Evolutionary conservation across 2,329 filamentous ascomycete genomes (phyloP), one percentile per base, ranked within the genome.

Genomic region (Emergomyces orientalis): DNA sequence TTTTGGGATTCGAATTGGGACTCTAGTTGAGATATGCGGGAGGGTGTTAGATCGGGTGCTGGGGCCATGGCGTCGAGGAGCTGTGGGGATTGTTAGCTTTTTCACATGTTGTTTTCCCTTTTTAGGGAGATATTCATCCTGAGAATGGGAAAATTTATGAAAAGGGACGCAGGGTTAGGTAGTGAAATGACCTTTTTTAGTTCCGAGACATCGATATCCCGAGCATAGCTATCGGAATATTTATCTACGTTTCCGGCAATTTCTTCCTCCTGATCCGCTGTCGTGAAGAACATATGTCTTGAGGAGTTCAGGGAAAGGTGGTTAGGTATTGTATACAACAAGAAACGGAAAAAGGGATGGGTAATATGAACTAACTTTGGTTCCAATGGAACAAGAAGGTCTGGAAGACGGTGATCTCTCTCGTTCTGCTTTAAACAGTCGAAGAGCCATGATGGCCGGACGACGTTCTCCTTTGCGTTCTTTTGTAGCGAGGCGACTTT

Each of bases 401-500:
- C 82, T 1, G 79, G 61, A 66, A 81, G 75, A 74, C 85, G 73
- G 1, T 71, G 71, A 67, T 87, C 84, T 51, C 74, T 70, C 66
- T 86, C 81, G 54, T 78, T 80, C 64, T 82, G 82, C 39, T 82
- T 82, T 41, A 96, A 80, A 69, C 90, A 94, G 73, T 97, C 91
- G 34, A 89, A 79, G 2, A 97, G 78, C 94, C 94, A 99, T 6
- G 80, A 81, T 0, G 92, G 89, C 27, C 85, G 85, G 63, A 97
- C 81, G 59, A 99, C 87, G 67, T 90, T 87, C 7, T 84, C 81
- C 0, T 84, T 79, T 3, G 86, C 87, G 6, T 79, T 81, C 69
- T 94, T 96, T 65, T 91, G 86, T 9, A 97, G 76, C 11, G 90
- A 91, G 1, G 90, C 89, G 1, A 92, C 91, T 70, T 92, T 92